phyloP scores from a whole-genome alignment of 805 yeast species.

The Schwanniomyces polymorphus region DNA sequence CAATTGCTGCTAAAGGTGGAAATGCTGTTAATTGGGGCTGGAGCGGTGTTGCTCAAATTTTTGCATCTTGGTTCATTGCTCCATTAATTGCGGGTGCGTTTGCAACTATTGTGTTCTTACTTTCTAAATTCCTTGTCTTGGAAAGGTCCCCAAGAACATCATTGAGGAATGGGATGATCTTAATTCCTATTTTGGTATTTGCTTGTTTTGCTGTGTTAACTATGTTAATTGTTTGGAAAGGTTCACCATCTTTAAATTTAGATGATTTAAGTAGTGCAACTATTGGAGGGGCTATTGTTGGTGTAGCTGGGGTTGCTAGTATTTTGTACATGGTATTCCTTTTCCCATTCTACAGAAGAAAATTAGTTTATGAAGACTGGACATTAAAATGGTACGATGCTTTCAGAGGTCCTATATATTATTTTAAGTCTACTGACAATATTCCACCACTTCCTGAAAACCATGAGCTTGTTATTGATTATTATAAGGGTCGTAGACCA shows the following conservation, averaged over 20 bases:
- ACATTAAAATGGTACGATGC: conserved; percentile 58
- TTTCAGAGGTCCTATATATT: conserved; percentile 54
- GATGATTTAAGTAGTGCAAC: conserved; percentile 52
- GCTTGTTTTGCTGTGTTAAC: conserved; percentile 62
- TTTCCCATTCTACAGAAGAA: conserved; percentile 63
- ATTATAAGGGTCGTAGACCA: conserved; percentile 59
- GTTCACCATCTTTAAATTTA: conserved; percentile 67
- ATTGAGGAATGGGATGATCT: conserved; percentile 53
- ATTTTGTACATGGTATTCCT: conserved; percentile 52
- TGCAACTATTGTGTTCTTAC: conserved; percentile 57
- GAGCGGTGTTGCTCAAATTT: conserved; percentile 68
- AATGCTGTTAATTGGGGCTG: conserved; percentile 70
- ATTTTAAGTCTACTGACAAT: conserved; percentile 53
- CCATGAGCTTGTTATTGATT: conserved; percentile 55
- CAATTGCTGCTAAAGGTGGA: conserved; percentile 71
- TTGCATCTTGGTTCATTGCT: conserved; percentile 81
- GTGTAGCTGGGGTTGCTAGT: conserved; percentile 62
- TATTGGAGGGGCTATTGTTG: conserved; percentile 58
- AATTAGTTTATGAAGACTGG: conserved; percentile 64
- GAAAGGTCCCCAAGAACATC: conserved; percentile 48
- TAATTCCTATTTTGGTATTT: conserved; percentile 63
- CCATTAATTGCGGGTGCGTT: conserved; percentile 68
- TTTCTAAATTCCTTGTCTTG: conserved; percentile 60
- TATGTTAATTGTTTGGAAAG: conserved; percentile 80
- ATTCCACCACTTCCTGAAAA: conserved; percentile 72